phyloP scores from a whole-genome alignment of 257 asterid species.

The Solanum lycopersicoides region DNA sequence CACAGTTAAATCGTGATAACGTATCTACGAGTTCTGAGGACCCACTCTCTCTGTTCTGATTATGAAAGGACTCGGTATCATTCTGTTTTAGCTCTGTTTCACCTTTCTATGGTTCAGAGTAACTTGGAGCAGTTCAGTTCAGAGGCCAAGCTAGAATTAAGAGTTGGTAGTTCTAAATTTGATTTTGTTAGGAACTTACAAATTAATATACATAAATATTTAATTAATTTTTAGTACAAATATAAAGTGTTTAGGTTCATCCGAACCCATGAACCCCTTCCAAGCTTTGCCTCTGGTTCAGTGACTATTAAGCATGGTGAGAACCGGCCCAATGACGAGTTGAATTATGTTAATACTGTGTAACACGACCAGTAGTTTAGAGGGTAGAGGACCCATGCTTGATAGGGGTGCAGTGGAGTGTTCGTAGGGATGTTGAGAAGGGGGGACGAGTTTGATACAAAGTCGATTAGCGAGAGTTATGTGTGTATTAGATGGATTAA shows the following conservation, averaged over 20 bases:
- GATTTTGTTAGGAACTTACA: too few species aligned
- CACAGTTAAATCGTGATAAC: slow-evolving; percentile 11
- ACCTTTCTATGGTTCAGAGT: slow-evolving; percentile 66
- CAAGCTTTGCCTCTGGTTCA: slow-evolving; percentile 7
- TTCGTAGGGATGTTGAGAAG: slow-evolving; percentile 25
- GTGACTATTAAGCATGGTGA: slow-evolving; percentile 50
- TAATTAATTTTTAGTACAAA: too few species aligned
- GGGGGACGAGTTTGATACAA: slow-evolving; percentile 29
- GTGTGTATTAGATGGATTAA: slow-evolving; percentile 62
- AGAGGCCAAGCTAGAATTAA: too few species aligned
- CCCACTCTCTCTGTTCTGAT: too few species aligned
- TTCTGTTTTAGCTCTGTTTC: slow-evolving; percentile 70
- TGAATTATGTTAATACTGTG: slow-evolving; percentile 55
- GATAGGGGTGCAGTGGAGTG: slow-evolving; percentile 49
- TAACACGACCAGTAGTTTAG: slow-evolving; percentile 50
- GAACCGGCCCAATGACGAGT: slow-evolving; percentile 43
- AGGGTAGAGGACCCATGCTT: slow-evolving; percentile 73
- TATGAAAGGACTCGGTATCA: slow-evolving; percentile 70
- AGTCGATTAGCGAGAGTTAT: slow-evolving; percentile 49
- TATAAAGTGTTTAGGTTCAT: too few species aligned
- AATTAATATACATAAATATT: too few species aligned
- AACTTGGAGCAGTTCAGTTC: slow-evolving; percentile 38
- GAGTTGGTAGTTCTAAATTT: too few species aligned
- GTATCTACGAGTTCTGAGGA: slow-evolving; percentile 39
- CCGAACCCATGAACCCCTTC: too few species aligned